Evolutionary conservation across 2,329 filamentous ascomycete species (phyloP).

Genomic region (Clathrospora elynae): DNA sequence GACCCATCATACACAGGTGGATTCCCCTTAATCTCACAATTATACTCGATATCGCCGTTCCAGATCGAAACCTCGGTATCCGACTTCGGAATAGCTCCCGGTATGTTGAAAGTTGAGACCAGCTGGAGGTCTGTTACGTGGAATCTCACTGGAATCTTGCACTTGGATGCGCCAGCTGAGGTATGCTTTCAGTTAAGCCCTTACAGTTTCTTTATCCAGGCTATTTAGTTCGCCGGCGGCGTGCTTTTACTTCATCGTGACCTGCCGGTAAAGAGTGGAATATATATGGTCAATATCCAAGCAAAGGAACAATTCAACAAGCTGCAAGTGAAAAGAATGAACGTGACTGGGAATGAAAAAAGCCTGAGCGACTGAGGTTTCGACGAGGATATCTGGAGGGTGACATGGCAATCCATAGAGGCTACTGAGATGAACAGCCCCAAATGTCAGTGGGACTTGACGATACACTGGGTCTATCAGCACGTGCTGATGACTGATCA

Average conservation of each 20-base stretch:
- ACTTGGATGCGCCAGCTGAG: slow-evolving; percentile 43
- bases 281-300: slow-evolving; percentile 29
- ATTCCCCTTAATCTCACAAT: slow-evolving; percentile 34
- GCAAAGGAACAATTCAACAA: slow-evolving; percentile 27
- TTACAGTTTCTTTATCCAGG: slow-evolving; percentile 27
- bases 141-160: slow-evolving; percentile 37
- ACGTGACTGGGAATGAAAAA: slow-evolving; percentile 32
- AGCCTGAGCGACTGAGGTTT: slow-evolving; percentile 15
- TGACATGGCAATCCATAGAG: slow-evolving; percentile 1
- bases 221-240: slow-evolving; percentile 33
- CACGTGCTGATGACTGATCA: too few relatives aligned
- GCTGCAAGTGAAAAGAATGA: slow-evolving; percentile 27
- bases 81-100: slow-evolving; percentile 30
- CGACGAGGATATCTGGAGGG: neutral
- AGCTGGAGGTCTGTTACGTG: slow-evolving; percentile 29
- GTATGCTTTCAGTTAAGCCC: slow-evolving; percentile 34
- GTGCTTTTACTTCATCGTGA: slow-evolving; percentile 38
- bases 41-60: slow-evolving; percentile 31
- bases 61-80: slow-evolving; percentile 35
- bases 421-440: slow-evolving; percentile 17
- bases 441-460: too few relatives aligned
- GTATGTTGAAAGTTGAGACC: slow-evolving; percentile 39
- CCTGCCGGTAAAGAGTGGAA: slow-evolving; percentile 37
- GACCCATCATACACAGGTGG: slow-evolving; percentile 29
- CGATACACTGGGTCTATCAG: too few relatives aligned